Base-by-base conservation (phyloP, 768 basidiomycete species). In the Lentinula boryana region DNA sequence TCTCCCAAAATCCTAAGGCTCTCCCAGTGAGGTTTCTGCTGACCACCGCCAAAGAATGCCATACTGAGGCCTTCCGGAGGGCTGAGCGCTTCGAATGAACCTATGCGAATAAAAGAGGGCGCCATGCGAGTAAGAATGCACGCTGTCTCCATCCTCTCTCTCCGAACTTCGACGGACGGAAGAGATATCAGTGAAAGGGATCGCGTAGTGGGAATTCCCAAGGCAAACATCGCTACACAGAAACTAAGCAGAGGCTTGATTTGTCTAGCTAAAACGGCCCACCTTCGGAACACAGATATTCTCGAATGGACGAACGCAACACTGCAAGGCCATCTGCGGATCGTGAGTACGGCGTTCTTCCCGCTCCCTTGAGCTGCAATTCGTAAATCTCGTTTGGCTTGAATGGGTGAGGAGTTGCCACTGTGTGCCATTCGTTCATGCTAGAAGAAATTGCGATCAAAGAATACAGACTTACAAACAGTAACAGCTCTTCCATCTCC, bases 401-500 rank as follows among this genome's bases (percentile, higher is more conserved):
- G 6, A 74, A 69, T 0, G 87, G 86, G 62, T 91, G 86, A 0
- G 89, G 85, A 0, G 92, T 93, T n/a, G 86, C 86, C 60, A 92
- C 91, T 93, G 62, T 32, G 15, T 16, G 13, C 7, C 12, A 54
- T 8, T 4, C 23, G 40, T 53, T 52, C 63, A 32, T 48, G 46
- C 58, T 23, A 63, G 50, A 36, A n/a, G 40, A 13, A 56, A 18
- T 12, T 16, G 13, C 15, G 23, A 10, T 44, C 46, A 62, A 27
- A 7, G 27, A 60, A 48, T n/a, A 13, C 7, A 50, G 16, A 55
- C 52, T 56, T 35, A 81, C 80, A 74, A 55, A 99, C 84, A 8
- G 91, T 91, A n/a, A 93, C 91, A 1, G 97, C 96, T 16, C 97
- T 82, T 0, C 97, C 97, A 67, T 98, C 96, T 12, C 97, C 97